Percentiles rank a stretch among this genome's conserved stretches.
These are phyloP conservation scores for Paracamarosporium sp. DNA, from an alignment of 2,329 filamentous ascomycete genomes.

Conservation along the genomic window DNA sequence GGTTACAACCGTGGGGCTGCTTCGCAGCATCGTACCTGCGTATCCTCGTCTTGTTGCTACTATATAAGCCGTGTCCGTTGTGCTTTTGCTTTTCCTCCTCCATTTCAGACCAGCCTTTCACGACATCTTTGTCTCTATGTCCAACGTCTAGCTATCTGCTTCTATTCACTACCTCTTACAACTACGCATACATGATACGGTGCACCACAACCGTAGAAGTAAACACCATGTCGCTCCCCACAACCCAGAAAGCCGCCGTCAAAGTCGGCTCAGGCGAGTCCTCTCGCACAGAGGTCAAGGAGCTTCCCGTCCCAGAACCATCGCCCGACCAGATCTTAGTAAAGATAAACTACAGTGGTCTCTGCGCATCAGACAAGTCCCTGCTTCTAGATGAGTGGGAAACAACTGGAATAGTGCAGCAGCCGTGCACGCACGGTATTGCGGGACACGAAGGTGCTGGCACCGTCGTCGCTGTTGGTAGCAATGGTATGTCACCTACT, in stretches of 20 bases:
- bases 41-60: neutral
- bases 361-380: constrained; percentile 45
- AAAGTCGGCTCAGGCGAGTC: constrained; percentile 36
- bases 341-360: constrained; percentile 44
- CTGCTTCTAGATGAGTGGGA: constrained; percentile 47
- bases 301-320: constrained; percentile 36
- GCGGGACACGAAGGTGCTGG: constrained; percentile 81
- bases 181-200: neutral
- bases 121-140: too few species aligned
- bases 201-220: neutral
- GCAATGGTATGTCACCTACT: constrained; percentile 31
- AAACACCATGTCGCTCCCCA: constrained; percentile 34
- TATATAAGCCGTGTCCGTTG: too few species aligned
- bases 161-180: too few species aligned
- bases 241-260: constrained; percentile 45
- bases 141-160: too few species aligned
- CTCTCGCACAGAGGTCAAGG: constrained; percentile 32
- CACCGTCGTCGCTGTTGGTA: constrained; percentile 77
- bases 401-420: constrained; percentile 43
- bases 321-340: constrained; percentile 42
- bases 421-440: constrained; percentile 76
- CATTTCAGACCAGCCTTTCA: too few species aligned
- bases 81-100: too few species aligned
- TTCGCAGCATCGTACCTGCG: neutral
- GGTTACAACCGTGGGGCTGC: neutral